Conservation (phyloP, 2,329 filamentous ascomycete species). For the Fusarium sp. region DNA sequence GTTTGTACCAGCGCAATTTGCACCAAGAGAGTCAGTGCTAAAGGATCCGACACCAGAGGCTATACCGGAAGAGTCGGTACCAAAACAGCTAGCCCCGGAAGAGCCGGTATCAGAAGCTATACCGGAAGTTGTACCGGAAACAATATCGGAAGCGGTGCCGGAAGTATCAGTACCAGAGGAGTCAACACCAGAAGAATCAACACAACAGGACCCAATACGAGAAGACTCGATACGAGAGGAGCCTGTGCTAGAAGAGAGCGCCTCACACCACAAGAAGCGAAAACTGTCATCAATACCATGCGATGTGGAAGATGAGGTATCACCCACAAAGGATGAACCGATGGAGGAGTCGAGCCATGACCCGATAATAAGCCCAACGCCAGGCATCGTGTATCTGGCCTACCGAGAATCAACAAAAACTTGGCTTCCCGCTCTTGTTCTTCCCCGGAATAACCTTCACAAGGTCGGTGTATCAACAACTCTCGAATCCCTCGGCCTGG, state of each 20-base stretch:
- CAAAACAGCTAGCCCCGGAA: background rate
- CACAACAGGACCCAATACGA: background rate
- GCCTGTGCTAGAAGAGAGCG: background rate
- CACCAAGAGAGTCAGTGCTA: background rate
- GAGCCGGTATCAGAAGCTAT: background rate
- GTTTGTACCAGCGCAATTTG: background rate
- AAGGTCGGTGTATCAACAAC: background rate
- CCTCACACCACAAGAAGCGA: background rate
- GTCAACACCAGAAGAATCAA: background rate
- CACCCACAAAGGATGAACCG: background rate
- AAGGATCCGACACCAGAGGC: background rate
- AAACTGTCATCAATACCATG: background rate
- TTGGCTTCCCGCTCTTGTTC: constrained; percentile 10
- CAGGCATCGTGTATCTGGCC: constrained; percentile 6
- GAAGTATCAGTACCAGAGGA: background rate
- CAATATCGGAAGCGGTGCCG: background rate
- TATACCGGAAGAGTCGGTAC: background rate
- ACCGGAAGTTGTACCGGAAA: background rate
- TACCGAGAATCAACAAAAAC: constrained; percentile 8
- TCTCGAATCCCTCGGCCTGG: constrained; percentile 7
- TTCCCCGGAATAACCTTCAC: background rate
- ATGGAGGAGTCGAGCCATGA: background rate
- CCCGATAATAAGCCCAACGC: background rate
- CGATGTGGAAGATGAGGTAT: background rate
- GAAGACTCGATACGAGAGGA: background rate